phyloP scores from a whole-genome alignment of 2,329 filamentous ascomycete species.

The Colletotrichum siamense region DNA sequence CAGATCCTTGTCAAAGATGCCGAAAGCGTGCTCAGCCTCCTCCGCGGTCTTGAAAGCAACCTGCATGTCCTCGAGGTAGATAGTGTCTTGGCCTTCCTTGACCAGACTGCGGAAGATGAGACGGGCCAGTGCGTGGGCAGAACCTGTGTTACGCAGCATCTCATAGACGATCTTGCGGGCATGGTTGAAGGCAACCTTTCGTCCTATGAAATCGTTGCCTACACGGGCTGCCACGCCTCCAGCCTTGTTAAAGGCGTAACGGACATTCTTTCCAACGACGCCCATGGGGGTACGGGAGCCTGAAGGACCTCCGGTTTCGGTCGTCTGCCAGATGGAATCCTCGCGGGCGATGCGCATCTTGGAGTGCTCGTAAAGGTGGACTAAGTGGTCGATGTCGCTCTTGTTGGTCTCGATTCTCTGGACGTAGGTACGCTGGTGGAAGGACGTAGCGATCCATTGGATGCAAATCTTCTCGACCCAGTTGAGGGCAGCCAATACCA shows the following conservation, averaged over 20 bases:
- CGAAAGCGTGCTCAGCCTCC: conserved; percentile 87
- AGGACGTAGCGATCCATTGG: conserved; percentile 91
- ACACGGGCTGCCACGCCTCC: conserved; percentile 86
- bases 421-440: conserved; percentile 89
- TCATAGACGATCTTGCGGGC: conserved; percentile 85
- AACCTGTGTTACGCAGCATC: conserved; percentile 73
- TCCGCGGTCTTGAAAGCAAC: conserved; percentile 81
- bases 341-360: conserved; percentile 72
- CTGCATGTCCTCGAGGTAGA: conserved; percentile 79
- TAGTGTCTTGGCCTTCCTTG: conserved; percentile 75
- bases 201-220: conserved; percentile 90
- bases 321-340: conserved; percentile 53
- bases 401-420: conserved; percentile 93
- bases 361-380: conserved; percentile 70
- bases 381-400: conserved; percentile 74
- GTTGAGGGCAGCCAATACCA: conserved; percentile 81
- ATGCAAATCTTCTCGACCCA: conserved; percentile 92
- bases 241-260: conserved; percentile 77
- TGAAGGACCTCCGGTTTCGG: conserved; percentile 45
- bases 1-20: conserved; percentile 94
- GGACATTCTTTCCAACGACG: conserved; percentile 76
- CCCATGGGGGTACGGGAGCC: conserved; percentile 78
- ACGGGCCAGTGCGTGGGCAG: conserved; percentile 84
- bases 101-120: conserved; percentile 88
- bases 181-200: conserved; percentile 72